Evolutionary conservation across 768 basidiomycete species (phyloP), one percentile per base, ranked within the genome.

Genomic region (Boletus subparvulus): DNA sequence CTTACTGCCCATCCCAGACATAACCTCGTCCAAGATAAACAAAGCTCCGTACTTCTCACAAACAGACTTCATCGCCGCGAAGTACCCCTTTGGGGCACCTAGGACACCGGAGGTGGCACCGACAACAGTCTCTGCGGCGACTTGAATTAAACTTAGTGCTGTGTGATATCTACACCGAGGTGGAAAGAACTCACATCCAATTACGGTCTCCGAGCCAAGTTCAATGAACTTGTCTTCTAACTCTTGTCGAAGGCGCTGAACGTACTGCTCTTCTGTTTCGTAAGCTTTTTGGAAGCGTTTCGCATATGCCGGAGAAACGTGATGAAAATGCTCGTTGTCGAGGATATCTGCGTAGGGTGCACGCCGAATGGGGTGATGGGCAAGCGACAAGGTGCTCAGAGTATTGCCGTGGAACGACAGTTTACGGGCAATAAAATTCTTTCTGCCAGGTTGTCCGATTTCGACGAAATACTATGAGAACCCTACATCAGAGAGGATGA

Each of bases 1-100:
- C 88, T 73, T 67, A 88, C 92, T 84, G 55, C 92, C 91, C 88
- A 94, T 92, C 43, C 92, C 92, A 67, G 86, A 85, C 92, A 95
- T 94, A 45, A 94, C 89, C 73, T 95, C 94, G 65, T 96, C 94
- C 36, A 94, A 79, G 41, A 94, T 91, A 70, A 94, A 87, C 17
- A 96, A 72, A 41, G 66, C 78, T 40, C 78, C 87, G 62, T 80
- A 87, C 71, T 87, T 91, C 39, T 88, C 81, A 61, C 89, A 91
- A 19, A 92, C 87, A 12, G 86, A 84, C 63, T 87, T 90, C 84
- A 92, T 89, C 9, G 88, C 88, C 69, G 83, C 83, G 65, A 94
- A 88, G 69, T 94, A 94, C 3, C 92, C 92, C 61, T 86, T 87
- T 0, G 92, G 91, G 6, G 90, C 84, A 36, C 85, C 70, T 1